Conservation (phyloP, 1,284 basidiomycete species). For the Sutorius eximius region DNA sequence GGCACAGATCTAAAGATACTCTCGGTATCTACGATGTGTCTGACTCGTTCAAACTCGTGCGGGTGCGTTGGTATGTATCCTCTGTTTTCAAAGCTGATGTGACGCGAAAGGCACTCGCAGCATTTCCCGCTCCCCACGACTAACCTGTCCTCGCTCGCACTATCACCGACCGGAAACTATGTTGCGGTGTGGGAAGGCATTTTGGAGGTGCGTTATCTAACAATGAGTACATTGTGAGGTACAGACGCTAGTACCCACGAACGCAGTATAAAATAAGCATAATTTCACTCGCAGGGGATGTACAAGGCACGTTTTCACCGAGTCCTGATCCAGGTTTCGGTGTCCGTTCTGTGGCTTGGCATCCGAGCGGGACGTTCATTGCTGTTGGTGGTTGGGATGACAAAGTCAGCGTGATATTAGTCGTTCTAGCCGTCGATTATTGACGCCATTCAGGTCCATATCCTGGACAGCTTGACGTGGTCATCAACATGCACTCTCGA, state of each 20-base stretch:
- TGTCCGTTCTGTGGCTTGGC: slow-evolving; percentile 75
- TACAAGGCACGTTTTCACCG: slow-evolving; percentile 69
- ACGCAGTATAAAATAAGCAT: slow-evolving; percentile 79
- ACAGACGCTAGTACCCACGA: neutral
- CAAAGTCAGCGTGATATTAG: slow-evolving; percentile 48
- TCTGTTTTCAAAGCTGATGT: slow-evolving; percentile 16
- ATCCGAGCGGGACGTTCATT: slow-evolving; percentile 77
- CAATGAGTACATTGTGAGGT: neutral
- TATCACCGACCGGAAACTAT: slow-evolving; percentile 81
- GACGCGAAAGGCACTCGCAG: slow-evolving; percentile 40
- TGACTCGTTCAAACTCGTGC: slow-evolving; percentile 68
- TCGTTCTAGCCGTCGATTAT: neutral
- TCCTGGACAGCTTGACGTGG: slow-evolving; percentile 81
- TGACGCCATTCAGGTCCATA: slow-evolving; percentile 55
- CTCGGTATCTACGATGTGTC: slow-evolving; percentile 78
- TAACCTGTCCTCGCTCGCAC: slow-evolving; percentile 70
- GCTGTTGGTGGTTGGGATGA: slow-evolving; percentile 84
- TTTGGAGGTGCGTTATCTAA: slow-evolving; percentile 58
- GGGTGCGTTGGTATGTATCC: slow-evolving; percentile 51
- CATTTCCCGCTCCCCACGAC: slow-evolving; percentile 81
- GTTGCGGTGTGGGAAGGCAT: slow-evolving; percentile 83
- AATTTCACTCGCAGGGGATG: slow-evolving; percentile 68
- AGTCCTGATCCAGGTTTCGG: slow-evolving; percentile 79
- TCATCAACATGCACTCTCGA: slow-evolving; percentile 66
- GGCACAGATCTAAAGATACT: slow-evolving; percentile 84